Evolutionary conservation across 169 alveolate genomes (phyloP).

Genomic region (Sarcocystis neurona): DNA sequence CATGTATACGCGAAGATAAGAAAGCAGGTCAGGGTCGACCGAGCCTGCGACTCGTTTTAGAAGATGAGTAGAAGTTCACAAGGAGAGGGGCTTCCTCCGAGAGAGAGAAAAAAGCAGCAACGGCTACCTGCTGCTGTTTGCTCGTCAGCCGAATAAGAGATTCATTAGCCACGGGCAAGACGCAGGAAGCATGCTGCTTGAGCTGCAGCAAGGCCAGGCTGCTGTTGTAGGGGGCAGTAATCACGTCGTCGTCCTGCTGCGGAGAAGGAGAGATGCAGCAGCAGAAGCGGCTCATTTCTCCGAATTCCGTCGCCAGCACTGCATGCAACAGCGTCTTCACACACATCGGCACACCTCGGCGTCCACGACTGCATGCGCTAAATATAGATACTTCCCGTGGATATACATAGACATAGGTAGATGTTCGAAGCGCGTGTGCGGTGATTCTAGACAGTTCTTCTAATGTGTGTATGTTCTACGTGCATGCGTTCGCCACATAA

Average conservation of each 20-base stretch:
- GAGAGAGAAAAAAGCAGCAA: too few species aligned
- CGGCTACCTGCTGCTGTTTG: too few species aligned
- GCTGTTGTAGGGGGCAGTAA: constrained; percentile 78
- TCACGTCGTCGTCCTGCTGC: constrained; percentile 69
- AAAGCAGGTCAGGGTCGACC: too few species aligned
- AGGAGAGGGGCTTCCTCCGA: too few species aligned
- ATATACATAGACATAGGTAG: not conserved
- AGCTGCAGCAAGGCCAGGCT: constrained; percentile 91
- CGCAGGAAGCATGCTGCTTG: constrained; percentile 92
- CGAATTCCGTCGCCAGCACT: constrained; percentile 65
- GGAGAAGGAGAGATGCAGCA: constrained; percentile 70
- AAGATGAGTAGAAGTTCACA: too few species aligned
- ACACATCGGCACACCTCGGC: not conserved
- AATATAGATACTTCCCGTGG: not conserved
- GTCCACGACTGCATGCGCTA: not conserved
- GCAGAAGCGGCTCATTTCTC: constrained; percentile 69
- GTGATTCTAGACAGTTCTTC: not conserved
- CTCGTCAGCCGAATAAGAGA: constrained; percentile 77
- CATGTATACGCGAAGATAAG: too few species aligned
- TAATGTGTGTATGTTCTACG: not conserved
- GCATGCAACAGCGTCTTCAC: constrained; percentile 8
- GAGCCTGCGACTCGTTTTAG: too few species aligned
- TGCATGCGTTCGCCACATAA: too few species aligned
- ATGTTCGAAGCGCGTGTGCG: not conserved
- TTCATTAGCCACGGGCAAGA: constrained; percentile 90